A percentile compares a stretch with the other conserved stretches of the same genome.
phyloP scores from a whole-genome alignment of 768 basidiomycete species.

The Podaxis mareebaensis region DNA sequence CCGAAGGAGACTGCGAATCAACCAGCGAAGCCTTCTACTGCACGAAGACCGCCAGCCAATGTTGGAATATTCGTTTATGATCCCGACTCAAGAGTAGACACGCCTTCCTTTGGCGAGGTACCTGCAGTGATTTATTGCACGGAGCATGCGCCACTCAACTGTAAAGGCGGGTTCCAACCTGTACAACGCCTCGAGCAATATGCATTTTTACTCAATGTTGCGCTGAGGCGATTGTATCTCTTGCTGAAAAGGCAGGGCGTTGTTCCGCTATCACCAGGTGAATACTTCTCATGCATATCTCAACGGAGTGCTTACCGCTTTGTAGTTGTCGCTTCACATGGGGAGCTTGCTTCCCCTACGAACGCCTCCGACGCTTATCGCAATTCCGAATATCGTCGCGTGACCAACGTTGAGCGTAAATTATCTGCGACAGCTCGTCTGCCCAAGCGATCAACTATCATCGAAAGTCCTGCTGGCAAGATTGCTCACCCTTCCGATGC shows the following conservation, averaged over 20 bases:
- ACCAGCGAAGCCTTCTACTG: slow-evolving; percentile 59
- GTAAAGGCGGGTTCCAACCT: slow-evolving; percentile 79
- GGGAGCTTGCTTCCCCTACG: slow-evolving; percentile 32
- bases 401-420: slow-evolving; percentile 86
- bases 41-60: slow-evolving; percentile 78
- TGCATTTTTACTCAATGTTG: slow-evolving; percentile 95
- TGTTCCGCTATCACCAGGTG: slow-evolving; percentile 81
- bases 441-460: slow-evolving; percentile 92
- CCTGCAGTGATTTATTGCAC: slow-evolving; percentile 76
- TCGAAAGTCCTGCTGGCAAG: slow-evolving; percentile 91
- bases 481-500: slow-evolving; percentile 75
- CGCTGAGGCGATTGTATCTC: slow-evolving; percentile 86
- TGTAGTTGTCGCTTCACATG: slow-evolving; percentile 26
- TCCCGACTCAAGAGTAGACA: slow-evolving; percentile 65
- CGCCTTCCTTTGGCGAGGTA: slow-evolving; percentile 68
- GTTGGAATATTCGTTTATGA: slow-evolving; percentile 80
- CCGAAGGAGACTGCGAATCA: slow-evolving; percentile 39
- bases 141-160: slow-evolving; percentile 70
- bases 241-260: slow-evolving; percentile 87
- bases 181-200: slow-evolving; percentile 97
- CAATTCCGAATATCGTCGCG: slow-evolving; percentile 92
- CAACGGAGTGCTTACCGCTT: slow-evolving; percentile 10
- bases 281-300: slow-evolving; percentile 18
- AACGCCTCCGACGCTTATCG: slow-evolving; percentile 79
- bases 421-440: slow-evolving; percentile 89